phyloP scores from a whole-genome alignment of 345 rosid species.

The Streptanthus diversifolius region DNA sequence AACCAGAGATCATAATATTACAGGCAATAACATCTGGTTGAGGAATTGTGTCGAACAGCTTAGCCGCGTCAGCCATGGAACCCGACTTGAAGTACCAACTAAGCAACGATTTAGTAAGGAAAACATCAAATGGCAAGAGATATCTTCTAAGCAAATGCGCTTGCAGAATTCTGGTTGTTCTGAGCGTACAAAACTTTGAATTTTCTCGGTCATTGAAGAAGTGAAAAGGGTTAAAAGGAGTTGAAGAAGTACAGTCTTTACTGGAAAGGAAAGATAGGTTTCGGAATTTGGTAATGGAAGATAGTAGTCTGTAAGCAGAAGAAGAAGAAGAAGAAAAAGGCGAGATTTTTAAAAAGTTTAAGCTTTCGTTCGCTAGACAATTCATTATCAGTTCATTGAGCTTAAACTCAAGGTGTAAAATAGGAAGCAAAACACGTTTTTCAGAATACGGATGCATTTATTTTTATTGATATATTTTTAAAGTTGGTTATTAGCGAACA shows the following conservation, averaged over 20 bases:
- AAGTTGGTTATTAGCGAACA: accelerated
- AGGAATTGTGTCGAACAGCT: constrained; percentile 63
- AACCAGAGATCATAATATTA: constrained; percentile 62
- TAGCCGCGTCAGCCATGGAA: constrained; percentile 45
- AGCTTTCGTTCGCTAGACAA: constrained; percentile 28
- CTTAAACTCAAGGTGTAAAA: neutral
- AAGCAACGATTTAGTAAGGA: constrained; percentile 46
- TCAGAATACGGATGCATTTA: neutral
- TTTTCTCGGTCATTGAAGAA: constrained; percentile 40
- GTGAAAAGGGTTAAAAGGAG: constrained; percentile 38
- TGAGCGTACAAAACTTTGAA: constrained; percentile 32
- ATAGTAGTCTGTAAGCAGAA: constrained; percentile 20
- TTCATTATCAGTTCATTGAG: constrained; percentile 39
- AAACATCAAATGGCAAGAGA: constrained; percentile 34
- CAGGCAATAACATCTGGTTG: constrained; percentile 53
- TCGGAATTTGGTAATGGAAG: constrained; percentile 33
- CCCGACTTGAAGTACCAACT: constrained; percentile 46
- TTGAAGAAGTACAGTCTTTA: constrained; percentile 7
- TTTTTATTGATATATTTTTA: neutral
- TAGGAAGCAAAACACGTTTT: neutral
- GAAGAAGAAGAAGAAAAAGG: neutral
- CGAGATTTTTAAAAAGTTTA: constrained; percentile 23
- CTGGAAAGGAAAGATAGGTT: constrained; percentile 11
- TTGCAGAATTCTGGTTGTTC: constrained; percentile 43
- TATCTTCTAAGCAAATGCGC: constrained; percentile 41